Evolutionary conservation across 2,329 filamentous ascomycete genomes (phyloP).

Genomic region (Fusarium nygamai): DNA sequence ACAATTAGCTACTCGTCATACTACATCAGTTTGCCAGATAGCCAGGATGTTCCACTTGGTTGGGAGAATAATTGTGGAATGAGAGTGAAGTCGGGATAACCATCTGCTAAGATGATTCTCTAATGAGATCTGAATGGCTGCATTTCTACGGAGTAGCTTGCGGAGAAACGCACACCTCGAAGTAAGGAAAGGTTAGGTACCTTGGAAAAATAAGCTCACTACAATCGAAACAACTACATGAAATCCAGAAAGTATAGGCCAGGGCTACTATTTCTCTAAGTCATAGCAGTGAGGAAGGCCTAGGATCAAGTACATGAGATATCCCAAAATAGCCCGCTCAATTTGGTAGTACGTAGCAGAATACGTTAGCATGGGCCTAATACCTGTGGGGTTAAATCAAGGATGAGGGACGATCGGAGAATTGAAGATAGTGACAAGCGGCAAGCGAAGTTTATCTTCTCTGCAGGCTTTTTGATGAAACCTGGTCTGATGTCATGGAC

Average conservation of each 20-base stretch:
- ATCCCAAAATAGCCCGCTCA: neutral
- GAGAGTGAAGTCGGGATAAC: neutral
- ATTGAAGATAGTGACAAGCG: neutral
- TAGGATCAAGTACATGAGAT: neutral
- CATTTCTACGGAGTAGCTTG: neutral
- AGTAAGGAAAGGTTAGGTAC: neutral
- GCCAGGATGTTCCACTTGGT: neutral
- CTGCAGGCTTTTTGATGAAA: neutral
- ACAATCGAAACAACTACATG: neutral
- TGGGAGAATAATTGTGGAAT: neutral
- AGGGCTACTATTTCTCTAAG: neutral
- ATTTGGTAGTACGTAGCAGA: neutral
- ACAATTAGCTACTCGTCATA: neutral
- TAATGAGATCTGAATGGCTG: slow-evolving; percentile 3
- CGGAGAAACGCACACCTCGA: neutral
- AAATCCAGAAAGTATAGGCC: neutral
- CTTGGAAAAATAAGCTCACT: neutral
- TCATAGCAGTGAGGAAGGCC: neutral
- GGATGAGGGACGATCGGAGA: slow-evolving; percentile 1
- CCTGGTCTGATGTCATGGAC: neutral
- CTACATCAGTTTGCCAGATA: neutral
- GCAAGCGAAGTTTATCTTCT: neutral
- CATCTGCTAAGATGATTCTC: neutral
- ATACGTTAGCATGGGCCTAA: neutral
- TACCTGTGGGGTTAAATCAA: neutral